A percentile compares a stretch with the other conserved stretches of the same genome.
These are phyloP conservation scores for Cadophora gregata DNA, from an alignment of 2,329 filamentous ascomycete genomes.

Conservation along the genomic window DNA sequence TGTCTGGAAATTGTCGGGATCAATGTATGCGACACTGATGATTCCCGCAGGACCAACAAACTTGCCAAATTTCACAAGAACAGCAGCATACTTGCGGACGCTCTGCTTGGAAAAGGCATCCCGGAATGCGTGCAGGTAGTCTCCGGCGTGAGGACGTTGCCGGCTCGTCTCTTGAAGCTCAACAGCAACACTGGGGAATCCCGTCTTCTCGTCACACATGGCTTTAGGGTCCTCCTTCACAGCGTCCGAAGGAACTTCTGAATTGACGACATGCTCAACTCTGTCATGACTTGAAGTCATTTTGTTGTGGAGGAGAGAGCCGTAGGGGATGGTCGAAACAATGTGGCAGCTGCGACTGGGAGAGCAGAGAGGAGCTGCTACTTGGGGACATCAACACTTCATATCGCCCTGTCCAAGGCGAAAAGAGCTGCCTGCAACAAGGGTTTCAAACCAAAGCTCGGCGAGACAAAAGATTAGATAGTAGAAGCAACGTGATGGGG, in stretches of 20 bases:
- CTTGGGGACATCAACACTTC: constrained; percentile 3
- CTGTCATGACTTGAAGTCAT: constrained; percentile 9
- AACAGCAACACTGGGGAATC: background rate
- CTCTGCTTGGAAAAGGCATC: constrained; percentile 24
- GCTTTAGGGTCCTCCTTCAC: constrained; percentile 15
- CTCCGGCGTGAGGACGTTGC: constrained; percentile 1
- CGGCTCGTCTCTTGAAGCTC: constrained; percentile 18
- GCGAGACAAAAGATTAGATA: constrained; percentile 13
- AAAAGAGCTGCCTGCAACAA: constrained; percentile 6
- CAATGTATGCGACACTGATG: constrained; percentile 46
- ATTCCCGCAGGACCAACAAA: constrained; percentile 56
- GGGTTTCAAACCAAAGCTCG: background rate
- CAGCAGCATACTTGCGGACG: constrained; percentile 19
- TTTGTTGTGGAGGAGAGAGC: background rate
- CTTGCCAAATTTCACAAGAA: constrained; percentile 46
- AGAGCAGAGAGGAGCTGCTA: background rate
- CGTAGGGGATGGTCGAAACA: background rate
- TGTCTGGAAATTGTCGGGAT: constrained; percentile 58
- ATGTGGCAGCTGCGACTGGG: background rate
- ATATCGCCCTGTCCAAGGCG: background rate
- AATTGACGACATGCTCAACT: constrained; percentile 3
- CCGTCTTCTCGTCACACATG: constrained; percentile 23
- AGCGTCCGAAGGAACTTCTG: background rate
- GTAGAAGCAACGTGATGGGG: constrained; percentile 15
- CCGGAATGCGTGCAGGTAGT: background rate